Percentiles rank a stretch among this genome's conserved stretches.
These are phyloP conservation scores for Vitis hybrid DNA, from an alignment of 177 flowering plant species.

Conservation along the genomic window DNA sequence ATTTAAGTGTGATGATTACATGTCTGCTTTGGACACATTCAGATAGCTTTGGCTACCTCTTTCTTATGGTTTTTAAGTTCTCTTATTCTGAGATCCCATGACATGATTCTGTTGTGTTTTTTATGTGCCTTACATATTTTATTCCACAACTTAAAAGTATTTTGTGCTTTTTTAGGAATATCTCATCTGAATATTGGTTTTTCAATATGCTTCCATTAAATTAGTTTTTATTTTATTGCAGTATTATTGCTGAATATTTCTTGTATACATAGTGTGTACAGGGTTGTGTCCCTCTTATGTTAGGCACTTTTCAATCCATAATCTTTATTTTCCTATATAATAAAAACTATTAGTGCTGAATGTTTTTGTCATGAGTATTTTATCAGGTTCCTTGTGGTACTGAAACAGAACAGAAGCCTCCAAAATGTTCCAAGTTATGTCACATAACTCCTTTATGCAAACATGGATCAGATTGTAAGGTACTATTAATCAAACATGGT, in stretches of 20 bases:
- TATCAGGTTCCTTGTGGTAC: slow-evolving; percentile 93
- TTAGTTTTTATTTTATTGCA: not conserved
- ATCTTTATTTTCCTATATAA: not conserved
- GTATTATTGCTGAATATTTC: not conserved
- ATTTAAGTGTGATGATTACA: too few relatives aligned
- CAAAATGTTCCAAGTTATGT: slow-evolving; percentile 78
- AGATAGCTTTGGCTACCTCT: too few relatives aligned
- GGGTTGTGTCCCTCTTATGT: too few relatives aligned
- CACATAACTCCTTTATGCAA: slow-evolving; percentile 68
- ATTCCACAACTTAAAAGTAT: too few relatives aligned
- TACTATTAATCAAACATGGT: slow-evolving; percentile 17
- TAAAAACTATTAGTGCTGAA: not conserved
- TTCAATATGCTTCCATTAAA: not conserved
- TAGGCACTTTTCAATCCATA: too few relatives aligned
- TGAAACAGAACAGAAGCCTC: slow-evolving; percentile 90
- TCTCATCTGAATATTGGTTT: too few relatives aligned
- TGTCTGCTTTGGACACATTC: too few relatives aligned
- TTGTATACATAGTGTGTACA: not conserved
- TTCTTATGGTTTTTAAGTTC: too few relatives aligned
- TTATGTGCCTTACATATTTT: too few relatives aligned
- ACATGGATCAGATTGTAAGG: slow-evolving; percentile 70
- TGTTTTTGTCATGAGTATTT: slow-evolving; percentile 7
- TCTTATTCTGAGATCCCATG: too few relatives aligned
- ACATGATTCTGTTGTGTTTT: too few relatives aligned
- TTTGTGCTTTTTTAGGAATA: too few relatives aligned